These are phyloP conservation scores for Penicillium sp. DNA, from an alignment of 2,329 filamentous ascomycete genomes.

Conservation along the genomic window DNA sequence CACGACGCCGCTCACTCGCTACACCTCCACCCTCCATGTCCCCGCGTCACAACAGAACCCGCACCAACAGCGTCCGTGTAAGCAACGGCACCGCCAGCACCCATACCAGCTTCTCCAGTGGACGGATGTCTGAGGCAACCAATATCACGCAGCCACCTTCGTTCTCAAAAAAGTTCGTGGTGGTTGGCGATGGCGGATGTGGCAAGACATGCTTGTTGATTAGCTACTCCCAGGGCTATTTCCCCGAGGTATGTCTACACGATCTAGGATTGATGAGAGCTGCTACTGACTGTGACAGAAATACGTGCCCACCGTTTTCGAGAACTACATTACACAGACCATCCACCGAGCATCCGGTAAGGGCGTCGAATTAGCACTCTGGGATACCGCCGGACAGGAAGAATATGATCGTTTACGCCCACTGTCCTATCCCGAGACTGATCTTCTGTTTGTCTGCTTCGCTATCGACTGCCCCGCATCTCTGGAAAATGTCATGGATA, in stretches of 20 bases:
- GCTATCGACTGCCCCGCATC: slow-evolving; percentile 98
- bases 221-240: slow-evolving; percentile 97
- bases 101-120: slow-evolving; percentile 66
- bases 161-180: slow-evolving; percentile 98
- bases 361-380: slow-evolving; percentile 91
- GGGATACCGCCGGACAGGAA: slow-evolving; percentile 98
- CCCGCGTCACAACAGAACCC: slow-evolving; percentile 45
- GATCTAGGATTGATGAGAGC: neutral
- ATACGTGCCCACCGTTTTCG: slow-evolving; percentile 99
- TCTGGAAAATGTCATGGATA: slow-evolving; percentile 96
- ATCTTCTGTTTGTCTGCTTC: slow-evolving; percentile 97
- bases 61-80: slow-evolving; percentile 59
- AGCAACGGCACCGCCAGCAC: slow-evolving; percentile 91
- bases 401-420: slow-evolving; percentile 96
- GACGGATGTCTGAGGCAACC: slow-evolving; percentile 72
- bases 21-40: slow-evolving; percentile 40
- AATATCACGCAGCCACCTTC: slow-evolving; percentile 84
- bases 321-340: slow-evolving; percentile 99
- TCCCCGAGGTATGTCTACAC: slow-evolving; percentile 73
- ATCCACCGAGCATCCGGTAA: slow-evolving; percentile 83
- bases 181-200: slow-evolving; percentile 95
- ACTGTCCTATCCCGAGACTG: slow-evolving; percentile 95
- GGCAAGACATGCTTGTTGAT: slow-evolving; percentile 98
- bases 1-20: slow-evolving; percentile 54
- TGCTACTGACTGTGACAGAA: slow-evolving; percentile 56